Evolutionary conservation across 1,139 yeast species (phyloP), one percentile per base, ranked within the genome.

Genomic region (Taphrina sp.): DNA sequence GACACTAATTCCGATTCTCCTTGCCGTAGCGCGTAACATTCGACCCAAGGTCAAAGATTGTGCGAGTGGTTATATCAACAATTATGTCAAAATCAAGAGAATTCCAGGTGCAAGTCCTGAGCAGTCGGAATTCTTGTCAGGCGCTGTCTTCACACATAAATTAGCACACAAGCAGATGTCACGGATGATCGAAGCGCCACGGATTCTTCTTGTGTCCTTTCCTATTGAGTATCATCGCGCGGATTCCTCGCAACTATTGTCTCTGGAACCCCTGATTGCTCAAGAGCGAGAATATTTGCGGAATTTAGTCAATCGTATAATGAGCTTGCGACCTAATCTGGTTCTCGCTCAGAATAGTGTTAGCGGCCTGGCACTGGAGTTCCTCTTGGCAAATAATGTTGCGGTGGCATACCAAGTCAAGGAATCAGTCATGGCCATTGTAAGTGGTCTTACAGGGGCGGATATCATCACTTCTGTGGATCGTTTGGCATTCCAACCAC

Each of bases 211-310:
- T 29, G 76, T 94, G 8, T 84, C 89, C 76, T 92, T 94, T 64
- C 96, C 97, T 0, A 73, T 94, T 24, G 97, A 90, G 66, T 92
- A 89, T 64, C 76, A 83, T 61, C 81, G 85, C 60, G 92, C 84
- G 56, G 85, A 80, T 35, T 53, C 58, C 41, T 80, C 76, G 51
- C 54, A 49, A 19, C 85, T 89, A 59, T 81, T 89, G 67, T 85
- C 95, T 65, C 72, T 92, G 59, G 83, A 88, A 57, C 86, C 95
- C 2, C 84, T 92, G 1, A 76, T 88, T 53, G 87, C 94, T 0
- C 98, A 94, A 66, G 97, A 92, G 66, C 75, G 79, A 44, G 96
- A 92, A 61, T 90, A 85, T 64, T 76, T 92, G 45, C 79, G 83
- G 55, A 90, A 90, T 63, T 74, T 92, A 47, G 95, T 89, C 0